Base-by-base conservation (phyloP, 2,329 filamentous ascomycete species). In the Epichloe glyceriae region DNA sequence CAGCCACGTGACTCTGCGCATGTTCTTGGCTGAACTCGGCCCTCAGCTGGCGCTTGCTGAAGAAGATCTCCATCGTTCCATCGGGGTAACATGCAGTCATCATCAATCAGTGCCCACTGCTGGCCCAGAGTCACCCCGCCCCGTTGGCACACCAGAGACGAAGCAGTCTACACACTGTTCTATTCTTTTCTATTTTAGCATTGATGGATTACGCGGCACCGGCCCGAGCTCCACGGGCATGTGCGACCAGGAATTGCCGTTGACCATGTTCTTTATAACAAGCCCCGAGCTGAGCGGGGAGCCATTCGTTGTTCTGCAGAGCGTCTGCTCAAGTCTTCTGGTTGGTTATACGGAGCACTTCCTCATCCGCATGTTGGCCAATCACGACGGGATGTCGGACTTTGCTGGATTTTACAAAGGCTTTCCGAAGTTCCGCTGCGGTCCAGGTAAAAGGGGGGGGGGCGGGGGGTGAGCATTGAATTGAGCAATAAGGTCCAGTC, bases 331-430 rank as follows among this genome's bases (percentile, higher is more conserved):
- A 26, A 26, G 22, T 7, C 22, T 26, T 26, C 22, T 26, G 22
- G 22, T 26, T 26, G 22, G 22, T 26, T 26, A 26, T 26, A 26
- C 22, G 6, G 3, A 26, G 22, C 8, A 3, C 22, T 26, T 26
- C 26, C 26, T 26, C 26, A 26, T 26, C 26, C 26, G 14, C 40
- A 5, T n/a, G 19, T 3, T 15, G 37, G 47, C 54, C 54, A 56
- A 56, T 56, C 47, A 53, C 33, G 38, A 14, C 20, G 11, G 35
- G 37, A 41, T 33, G 30, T 15, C 20, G 15, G 30, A 26, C 30
- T 46, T 37, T 38, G 30, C 38, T 38, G n/a, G 38, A 17, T 35
- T 38, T 38, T n/a, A n/a, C n/a, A n/a, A n/a, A n/a, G n/a, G n/a
- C n/a, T n/a, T n/a, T n/a, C n/a, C 20, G 10, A 42, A 10, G 37